Evolutionary conservation across 352 stramenopile species (phyloP).

Genomic region (Phytopythium vexans): DNA sequence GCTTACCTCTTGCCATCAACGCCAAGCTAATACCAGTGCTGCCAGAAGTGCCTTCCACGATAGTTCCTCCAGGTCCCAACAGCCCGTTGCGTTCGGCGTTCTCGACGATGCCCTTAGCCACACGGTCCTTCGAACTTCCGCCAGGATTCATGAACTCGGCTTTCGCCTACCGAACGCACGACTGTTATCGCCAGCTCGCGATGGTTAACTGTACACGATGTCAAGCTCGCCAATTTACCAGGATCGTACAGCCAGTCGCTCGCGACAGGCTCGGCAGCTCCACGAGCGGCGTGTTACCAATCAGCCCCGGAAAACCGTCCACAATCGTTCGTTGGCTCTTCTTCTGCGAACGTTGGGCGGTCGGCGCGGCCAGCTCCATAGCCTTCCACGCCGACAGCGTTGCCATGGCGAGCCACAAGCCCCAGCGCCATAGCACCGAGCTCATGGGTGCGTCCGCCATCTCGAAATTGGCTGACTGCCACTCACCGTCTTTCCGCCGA

Average conservation of each 20-base stretch:
- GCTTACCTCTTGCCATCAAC: slow-evolving; percentile 82
- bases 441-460: slow-evolving; percentile 26
- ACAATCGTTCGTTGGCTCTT: slow-evolving; percentile 20
- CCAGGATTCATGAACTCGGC: slow-evolving; percentile 97
- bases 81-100: slow-evolving; percentile 87
- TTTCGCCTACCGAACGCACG: slow-evolving; percentile 63
- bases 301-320: slow-evolving; percentile 80
- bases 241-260: slow-evolving; percentile 87
- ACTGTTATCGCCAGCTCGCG: too few species aligned
- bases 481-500: too few species aligned
- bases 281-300: slow-evolving; percentile 93
- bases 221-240: slow-evolving; percentile 38
- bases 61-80: slow-evolving; percentile 89
- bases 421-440: slow-evolving; percentile 53
- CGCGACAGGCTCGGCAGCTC: slow-evolving; percentile 88
- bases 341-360: slow-evolving; percentile 13
- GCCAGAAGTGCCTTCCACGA: slow-evolving; percentile 97
- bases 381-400: slow-evolving; percentile 75
- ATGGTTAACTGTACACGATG: not conserved
- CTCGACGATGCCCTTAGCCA: slow-evolving; percentile 94
- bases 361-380: slow-evolving; percentile 32
- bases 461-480: not conserved
- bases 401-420: slow-evolving; percentile 47
- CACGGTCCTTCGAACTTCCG: slow-evolving; percentile 96
- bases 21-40: slow-evolving; percentile 98